Evolutionary conservation across 2,329 filamentous ascomycete species (phyloP), one percentile per base, ranked within the genome.

Genomic region (Huntiella savannae): DNA sequence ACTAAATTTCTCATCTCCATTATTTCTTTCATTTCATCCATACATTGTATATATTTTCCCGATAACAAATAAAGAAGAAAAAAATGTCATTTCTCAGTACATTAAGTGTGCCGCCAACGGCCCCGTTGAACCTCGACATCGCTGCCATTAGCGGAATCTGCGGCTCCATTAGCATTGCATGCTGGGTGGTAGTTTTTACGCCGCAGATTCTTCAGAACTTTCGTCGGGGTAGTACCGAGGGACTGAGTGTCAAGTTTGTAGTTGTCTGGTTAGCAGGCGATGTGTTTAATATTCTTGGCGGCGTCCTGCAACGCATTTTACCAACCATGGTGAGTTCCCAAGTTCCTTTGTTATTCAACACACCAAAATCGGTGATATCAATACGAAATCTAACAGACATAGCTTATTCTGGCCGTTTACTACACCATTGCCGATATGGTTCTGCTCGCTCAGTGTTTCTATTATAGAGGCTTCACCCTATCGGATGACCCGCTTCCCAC

Each of bases 201-300:
- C 91, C 91, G 2, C 91, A 98, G 55, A 95, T 98, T 55, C 79
- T 94, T 55, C 85, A 94, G 58, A 95, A 95, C 59, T 95, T 94
- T 64, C 79, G 78, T 52, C 75, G 86, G 47, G 68, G 75, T 53
- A 92, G 82, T 36, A 84, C 86, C 49, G 85, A 95, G 59, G 88
- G 86, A 2, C 70, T 96, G 1, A 93, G 84, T 0, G 73, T 95
- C 11, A 79, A 88, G 47, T 98, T 96, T 65, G 77, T 96, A 57
- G 78, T 92, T 50, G 75, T 93, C 56, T 98, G 91, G 91, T 71
- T 95, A 2, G 70, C 79, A 1, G 91, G 91, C 45, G 91, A 98
- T 76, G 78, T 95, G 53, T 95, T 94, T 69, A 96, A 96, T 59
- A 92, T 95, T 52, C 69, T 93, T 2, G 88, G 88, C n/a, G 83